Percentiles rank a stretch among this genome's conserved stretches.
Conservation (phyloP, 495 filamentous ascomycete species). For the Neohortaea acidophila region DNA sequence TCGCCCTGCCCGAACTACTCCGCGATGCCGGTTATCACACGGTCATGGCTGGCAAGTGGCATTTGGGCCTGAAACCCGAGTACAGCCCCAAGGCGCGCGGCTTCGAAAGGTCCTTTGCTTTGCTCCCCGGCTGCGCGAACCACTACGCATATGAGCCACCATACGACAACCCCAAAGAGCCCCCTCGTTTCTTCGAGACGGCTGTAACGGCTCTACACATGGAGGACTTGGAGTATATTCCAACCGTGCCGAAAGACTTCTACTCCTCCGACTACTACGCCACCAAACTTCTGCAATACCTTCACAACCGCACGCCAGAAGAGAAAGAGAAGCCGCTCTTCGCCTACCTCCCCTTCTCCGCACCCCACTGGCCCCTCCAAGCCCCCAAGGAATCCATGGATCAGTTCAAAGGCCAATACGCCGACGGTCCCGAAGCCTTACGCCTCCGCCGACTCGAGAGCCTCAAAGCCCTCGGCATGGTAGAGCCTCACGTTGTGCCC, state of each 20-base stretch:
- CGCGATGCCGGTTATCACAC: slow-evolving; percentile 45
- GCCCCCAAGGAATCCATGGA: slow-evolving; percentile 37
- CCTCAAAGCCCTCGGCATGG: slow-evolving; percentile 37
- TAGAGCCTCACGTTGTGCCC: slow-evolving; percentile 35
- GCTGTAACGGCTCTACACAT: not conserved
- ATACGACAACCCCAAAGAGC: slow-evolving; percentile 17
- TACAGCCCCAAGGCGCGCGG: slow-evolving; percentile 31
- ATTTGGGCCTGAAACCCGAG: slow-evolving; percentile 31
- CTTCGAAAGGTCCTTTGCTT: slow-evolving; percentile 34
- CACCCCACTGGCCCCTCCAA: slow-evolving; percentile 48
- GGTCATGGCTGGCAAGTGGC: slow-evolving; percentile 47
- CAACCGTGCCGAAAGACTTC: slow-evolving; percentile 15
- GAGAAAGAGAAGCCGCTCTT: slow-evolving; percentile 42
- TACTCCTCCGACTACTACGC: slow-evolving; percentile 34
- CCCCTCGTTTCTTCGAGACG: slow-evolving; percentile 18
- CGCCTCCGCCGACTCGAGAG: slow-evolving; percentile 35
- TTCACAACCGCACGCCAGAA: slow-evolving; percentile 34
- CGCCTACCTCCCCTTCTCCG: slow-evolving; percentile 44
- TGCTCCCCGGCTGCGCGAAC: slow-evolving; percentile 35
- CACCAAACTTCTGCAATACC: slow-evolving; percentile 39
- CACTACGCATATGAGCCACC: slow-evolving; percentile 44
- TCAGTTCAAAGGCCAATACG: slow-evolving; percentile 41
- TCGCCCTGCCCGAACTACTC: slow-evolving; percentile 43
- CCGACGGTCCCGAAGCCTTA: slow-evolving; percentile 41
- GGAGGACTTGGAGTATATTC: not conserved